These are phyloP conservation scores for Thermomyces lanuginosus DNA, from an alignment of 2,329 filamentous ascomycete genomes.

Conservation along the genomic window DNA sequence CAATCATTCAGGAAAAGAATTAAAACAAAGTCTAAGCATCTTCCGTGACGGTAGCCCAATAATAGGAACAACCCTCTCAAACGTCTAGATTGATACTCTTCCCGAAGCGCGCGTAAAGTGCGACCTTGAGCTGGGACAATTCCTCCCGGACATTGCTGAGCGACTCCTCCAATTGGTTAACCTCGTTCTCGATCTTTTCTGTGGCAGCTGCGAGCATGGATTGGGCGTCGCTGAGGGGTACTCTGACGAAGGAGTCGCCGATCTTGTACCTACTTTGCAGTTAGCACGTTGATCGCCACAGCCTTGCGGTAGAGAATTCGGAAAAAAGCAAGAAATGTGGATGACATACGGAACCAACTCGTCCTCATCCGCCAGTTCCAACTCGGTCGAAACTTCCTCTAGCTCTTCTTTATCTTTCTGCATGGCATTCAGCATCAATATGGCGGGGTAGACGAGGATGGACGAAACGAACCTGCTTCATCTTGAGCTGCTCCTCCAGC, in stretches of 20 bases:
- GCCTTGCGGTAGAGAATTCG: no score
- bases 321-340: neutral
- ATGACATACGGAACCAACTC: conserved; percentile 65
- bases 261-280: conserved; percentile 88
- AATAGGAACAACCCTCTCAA: conserved; percentile 25
- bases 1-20: no score
- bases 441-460: conserved; percentile 1
- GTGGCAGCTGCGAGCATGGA: conserved; percentile 61
- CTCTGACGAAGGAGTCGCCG: conserved; percentile 82
- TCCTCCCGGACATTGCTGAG: conserved; percentile 62
- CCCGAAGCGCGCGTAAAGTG: conserved; percentile 86
- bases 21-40: no score
- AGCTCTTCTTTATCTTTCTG: conserved; percentile 98
- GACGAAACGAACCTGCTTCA: conserved; percentile 52
- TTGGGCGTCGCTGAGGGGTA: conserved; percentile 72
- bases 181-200: conserved; percentile 59
- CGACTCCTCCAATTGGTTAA: conserved; percentile 59
- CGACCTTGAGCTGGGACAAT: conserved; percentile 78
- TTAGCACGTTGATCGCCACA: no score
- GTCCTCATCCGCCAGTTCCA: conserved; percentile 91
- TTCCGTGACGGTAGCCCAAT: neutral
- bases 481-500: conserved; percentile 64
- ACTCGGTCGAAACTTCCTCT: conserved; percentile 76
- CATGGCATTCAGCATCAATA: conserved; percentile 4
- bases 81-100: conserved; percentile 94